Evolutionary conservation across 441 rosid genomes (phyloP).

Genomic region (Erodium texanum): DNA sequence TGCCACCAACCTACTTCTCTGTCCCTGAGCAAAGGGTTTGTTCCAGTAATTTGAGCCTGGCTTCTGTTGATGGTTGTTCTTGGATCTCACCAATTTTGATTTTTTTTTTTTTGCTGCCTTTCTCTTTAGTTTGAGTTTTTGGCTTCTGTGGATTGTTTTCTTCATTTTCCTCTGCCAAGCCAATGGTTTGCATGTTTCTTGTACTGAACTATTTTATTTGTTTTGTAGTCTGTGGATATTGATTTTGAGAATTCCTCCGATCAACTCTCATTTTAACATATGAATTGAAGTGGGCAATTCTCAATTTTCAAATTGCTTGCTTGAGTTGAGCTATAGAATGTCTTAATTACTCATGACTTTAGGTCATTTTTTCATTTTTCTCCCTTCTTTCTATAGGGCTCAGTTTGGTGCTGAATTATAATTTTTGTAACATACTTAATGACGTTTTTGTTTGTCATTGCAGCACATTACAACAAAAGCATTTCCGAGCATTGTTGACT

Average conservation of each 20-base stretch:
- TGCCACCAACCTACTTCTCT: neutral
- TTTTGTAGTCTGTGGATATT: neutral
- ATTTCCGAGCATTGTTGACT: neutral
- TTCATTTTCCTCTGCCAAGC: neutral
- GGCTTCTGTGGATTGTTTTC: neutral
- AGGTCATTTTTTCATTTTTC: neutral
- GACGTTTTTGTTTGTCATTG: neutral
- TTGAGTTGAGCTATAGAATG: neutral
- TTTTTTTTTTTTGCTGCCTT: neutral
- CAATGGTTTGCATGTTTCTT: neutral
- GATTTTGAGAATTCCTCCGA: neutral
- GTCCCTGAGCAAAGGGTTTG: neutral
- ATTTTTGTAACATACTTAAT: neutral
- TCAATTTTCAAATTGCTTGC: neutral
- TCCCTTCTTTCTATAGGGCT: neutral
- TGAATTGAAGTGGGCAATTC: neutral
- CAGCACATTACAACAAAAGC: conserved; percentile 1
- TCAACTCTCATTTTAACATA: neutral
- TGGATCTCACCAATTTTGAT: conserved; percentile 1
- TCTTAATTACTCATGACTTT: neutral
- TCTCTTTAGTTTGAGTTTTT: neutral
- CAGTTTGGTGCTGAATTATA: conserved; percentile 1
- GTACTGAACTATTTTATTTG: neutral
- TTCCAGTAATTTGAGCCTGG: neutral
- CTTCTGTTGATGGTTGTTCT: neutral